Evolutionary conservation across 495 filamentous ascomycete species (phyloP).

Genomic region (Delitschia confertaspora): DNA sequence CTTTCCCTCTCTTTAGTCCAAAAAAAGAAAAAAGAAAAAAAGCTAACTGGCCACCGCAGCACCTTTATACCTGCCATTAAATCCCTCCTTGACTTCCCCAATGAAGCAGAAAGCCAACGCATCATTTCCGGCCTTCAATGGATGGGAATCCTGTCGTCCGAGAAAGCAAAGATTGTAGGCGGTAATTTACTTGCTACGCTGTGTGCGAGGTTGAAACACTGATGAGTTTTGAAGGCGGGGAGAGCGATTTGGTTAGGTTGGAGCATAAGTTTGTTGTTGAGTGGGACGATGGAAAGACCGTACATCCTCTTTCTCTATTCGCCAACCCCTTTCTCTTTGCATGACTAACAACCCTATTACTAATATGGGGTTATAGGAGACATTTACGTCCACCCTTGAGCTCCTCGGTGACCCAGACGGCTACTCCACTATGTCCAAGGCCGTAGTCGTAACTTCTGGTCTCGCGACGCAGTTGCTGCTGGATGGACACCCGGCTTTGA

Average conservation of each 20-base stretch:
- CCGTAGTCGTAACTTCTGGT: conserved; percentile 22
- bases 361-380: conserved; percentile 17
- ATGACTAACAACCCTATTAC: too few species aligned
- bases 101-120: neutral
- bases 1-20: neutral
- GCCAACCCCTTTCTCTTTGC: too few species aligned
- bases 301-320: neutral
- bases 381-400: conserved; percentile 24
- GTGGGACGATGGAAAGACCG: conserved; percentile 2
- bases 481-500: conserved; percentile 22
- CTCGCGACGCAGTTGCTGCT: conserved; percentile 25
- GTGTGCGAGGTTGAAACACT: conserved; percentile 18
- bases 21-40: neutral
- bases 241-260: conserved; percentile 24
- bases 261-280: conserved; percentile 24
- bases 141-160: conserved; percentile 11
- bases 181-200: conserved; percentile 17
- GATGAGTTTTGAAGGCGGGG: conserved; percentile 13
- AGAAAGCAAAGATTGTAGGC: conserved; percentile 5
- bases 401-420: conserved; percentile 21
- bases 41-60: too few species aligned
- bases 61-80: too few species aligned
- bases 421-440: conserved; percentile 23
- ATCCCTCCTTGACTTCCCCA: neutral
- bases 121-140: neutral